These are phyloP conservation scores for Cyberlindnera nakhonratchasimensis DNA, from an alignment of 805 yeast species.

Conservation along the genomic window DNA sequence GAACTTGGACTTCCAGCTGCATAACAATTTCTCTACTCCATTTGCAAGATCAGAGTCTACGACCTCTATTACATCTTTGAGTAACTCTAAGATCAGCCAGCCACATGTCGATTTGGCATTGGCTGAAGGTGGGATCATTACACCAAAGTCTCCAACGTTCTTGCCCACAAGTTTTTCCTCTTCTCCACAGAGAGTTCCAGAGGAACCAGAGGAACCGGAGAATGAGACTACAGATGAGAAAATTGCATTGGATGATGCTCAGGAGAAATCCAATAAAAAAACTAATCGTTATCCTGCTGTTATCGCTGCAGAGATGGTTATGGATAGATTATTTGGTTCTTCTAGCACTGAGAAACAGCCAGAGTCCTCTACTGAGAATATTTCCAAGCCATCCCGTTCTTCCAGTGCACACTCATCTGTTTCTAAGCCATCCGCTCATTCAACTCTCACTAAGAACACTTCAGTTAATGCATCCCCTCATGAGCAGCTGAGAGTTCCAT, in stretches of 20 bases:
- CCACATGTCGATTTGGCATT: constrained; percentile 34
- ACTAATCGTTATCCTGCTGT: constrained; percentile 29
- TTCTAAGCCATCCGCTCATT: constrained; percentile 18
- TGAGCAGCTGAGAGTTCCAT: constrained; percentile 14
- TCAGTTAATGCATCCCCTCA: constrained; percentile 9
- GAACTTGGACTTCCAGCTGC: constrained; percentile 14
- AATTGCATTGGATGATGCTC: constrained; percentile 3
- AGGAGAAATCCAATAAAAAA: constrained; percentile 20
- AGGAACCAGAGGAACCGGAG: constrained; percentile 3
- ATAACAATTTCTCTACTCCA: constrained; percentile 15
- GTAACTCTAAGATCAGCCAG: constrained; percentile 31
- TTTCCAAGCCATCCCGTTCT: constrained; percentile 12
- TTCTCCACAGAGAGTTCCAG: constrained; percentile 10
- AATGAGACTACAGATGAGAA: constrained; percentile 5
- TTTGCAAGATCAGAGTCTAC: constrained; percentile 38
- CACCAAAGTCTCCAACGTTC: constrained; percentile 28
- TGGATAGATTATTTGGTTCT: constrained; percentile 29
- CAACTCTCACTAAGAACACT: constrained; percentile 17
- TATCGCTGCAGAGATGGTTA: constrained; percentile 28
- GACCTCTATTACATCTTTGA: constrained; percentile 36
- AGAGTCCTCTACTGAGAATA: constrained; percentile 6
- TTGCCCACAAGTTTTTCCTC: constrained; percentile 9
- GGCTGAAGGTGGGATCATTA: constrained; percentile 37
- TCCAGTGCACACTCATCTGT: constrained; percentile 16
- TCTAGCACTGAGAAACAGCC: constrained; percentile 3